Base-by-base conservation (phyloP, 2,329 filamentous ascomycete genomes). In the Xylaria arbuscula region DNA sequence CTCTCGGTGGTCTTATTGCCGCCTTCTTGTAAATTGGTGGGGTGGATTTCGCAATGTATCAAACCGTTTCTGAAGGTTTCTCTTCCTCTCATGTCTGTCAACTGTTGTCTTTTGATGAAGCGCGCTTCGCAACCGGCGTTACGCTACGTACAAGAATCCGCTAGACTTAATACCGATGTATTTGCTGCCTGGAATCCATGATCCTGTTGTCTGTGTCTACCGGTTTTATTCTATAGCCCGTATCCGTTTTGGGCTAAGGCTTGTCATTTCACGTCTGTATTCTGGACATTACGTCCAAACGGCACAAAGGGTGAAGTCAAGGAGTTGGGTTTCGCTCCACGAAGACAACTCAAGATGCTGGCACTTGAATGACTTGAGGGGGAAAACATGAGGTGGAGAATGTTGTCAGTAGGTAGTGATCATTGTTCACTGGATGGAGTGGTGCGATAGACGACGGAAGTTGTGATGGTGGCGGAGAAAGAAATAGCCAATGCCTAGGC, bases 21-120 rank as follows among this genome's bases (percentile, higher is more conserved):
- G 84, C 86, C 75, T 80, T 88, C 75, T 78, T 89, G 79, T 88
- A 87, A 85, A 72, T 63, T 62, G 59, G 61, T 47, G 65, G 56
- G 48, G 11, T 51, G 60, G 36, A 15, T 64, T 55, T 38, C 36
- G 38, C 51, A n/a, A 57, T 55, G 38, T 60, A 63, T 57, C 47
- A 56, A 42, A 70, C 70, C 67, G 67, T 74, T 69, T 63, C 57
- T 67, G 69, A 64, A 71, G 67, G 73, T 66, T 45, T 57, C 74
- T 73, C 69, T 72, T 67, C 74, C 74, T 72, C 69, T 66, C 63
- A 67, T 77, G 73, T 76, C 72, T 72, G 72, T 73, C 74, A 76
- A 73, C 66, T 72, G 66, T 74, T 75, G 74, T 76, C 73, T 73
- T 77, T 77, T 75, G 68, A 72, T 72, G 62, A 60, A 72, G 68